Evolutionary conservation across 306 rosid species (phyloP).

Genomic region (Dryas alaskensis): DNA sequence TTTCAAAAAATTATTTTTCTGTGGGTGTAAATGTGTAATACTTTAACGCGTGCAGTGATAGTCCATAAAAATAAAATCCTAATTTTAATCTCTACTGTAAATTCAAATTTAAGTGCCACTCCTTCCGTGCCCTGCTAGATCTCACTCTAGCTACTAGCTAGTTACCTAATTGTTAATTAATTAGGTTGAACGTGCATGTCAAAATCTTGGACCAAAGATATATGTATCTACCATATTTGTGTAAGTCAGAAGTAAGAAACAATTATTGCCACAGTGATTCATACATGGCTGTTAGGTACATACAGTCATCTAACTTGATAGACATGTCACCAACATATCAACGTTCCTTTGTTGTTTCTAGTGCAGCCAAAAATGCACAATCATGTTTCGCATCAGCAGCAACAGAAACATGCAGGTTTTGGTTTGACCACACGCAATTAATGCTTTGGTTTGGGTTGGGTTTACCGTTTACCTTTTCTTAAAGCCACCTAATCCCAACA

Average conservation of each 20-base stretch:
- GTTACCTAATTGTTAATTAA: not conserved
- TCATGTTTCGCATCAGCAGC: not conserved
- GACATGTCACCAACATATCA: constrained; percentile 4
- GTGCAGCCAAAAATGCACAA: not conserved
- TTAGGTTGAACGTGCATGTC: constrained; percentile 5
- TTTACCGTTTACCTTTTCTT: constrained; percentile 3
- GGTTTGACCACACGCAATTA: not conserved
- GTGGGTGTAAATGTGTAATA: no score
- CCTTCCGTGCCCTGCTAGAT: no score
- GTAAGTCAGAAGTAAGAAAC: constrained; percentile 5
- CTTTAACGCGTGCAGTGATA: no score
- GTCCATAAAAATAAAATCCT: no score
- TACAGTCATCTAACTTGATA: not conserved
- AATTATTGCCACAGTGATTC: not conserved
- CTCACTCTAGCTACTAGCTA: no score
- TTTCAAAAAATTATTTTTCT: no score
- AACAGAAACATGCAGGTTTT: not conserved
- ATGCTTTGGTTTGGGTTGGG: constrained; percentile 4
- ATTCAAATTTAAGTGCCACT: no score
- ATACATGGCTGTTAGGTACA: not conserved
- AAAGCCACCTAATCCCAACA: constrained; percentile 25
- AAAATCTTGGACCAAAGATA: constrained; percentile 1
- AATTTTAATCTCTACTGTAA: no score
- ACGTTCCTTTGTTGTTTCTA: not conserved
- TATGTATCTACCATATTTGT: not conserved